These are phyloP conservation scores for Trichosporon coremiiforme DNA, from an alignment of 1,284 basidiomycete species.

Conservation along the genomic window DNA sequence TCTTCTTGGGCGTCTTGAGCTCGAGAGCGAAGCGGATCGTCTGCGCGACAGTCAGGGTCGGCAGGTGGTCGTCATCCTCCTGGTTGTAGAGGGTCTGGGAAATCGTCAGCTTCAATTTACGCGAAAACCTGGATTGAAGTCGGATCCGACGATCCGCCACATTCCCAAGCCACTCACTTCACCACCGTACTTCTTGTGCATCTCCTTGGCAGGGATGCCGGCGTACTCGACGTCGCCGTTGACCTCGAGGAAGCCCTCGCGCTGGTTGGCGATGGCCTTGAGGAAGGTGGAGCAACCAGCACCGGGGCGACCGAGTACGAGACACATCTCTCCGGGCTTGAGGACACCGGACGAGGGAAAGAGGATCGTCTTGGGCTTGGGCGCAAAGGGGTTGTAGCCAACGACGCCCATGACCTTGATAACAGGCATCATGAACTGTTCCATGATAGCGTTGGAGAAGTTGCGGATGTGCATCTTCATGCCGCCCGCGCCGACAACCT, in stretches of 20 bases:
- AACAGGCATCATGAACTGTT: slow-evolving; percentile 56
- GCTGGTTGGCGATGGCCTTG: slow-evolving; percentile 63
- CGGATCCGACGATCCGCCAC: background rate
- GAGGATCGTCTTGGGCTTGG: slow-evolving; percentile 58
- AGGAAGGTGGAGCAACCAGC: slow-evolving; percentile 57
- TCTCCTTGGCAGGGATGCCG: slow-evolving; percentile 61
- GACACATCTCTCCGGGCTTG: slow-evolving; percentile 66
- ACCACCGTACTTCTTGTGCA: slow-evolving; percentile 62
- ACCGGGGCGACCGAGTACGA: slow-evolving; percentile 61
- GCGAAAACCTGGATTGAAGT: too few relatives aligned
- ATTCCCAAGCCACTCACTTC: slow-evolving; percentile 31
- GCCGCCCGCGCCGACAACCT: slow-evolving; percentile 71
- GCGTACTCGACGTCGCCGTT: slow-evolving; percentile 63
- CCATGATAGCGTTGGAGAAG: slow-evolving; percentile 58
- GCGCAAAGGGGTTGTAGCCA: slow-evolving; percentile 32
- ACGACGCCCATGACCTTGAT: slow-evolving; percentile 38
- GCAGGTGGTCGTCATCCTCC: slow-evolving; percentile 67
- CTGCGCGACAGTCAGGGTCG: slow-evolving; percentile 65
- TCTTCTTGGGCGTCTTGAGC: slow-evolving; percentile 61
- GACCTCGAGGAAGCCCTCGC: slow-evolving; percentile 58
- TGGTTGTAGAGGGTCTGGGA: slow-evolving; percentile 47
- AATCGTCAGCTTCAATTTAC: background rate
- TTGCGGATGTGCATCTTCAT: slow-evolving; percentile 66
- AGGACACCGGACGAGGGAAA: slow-evolving; percentile 70
- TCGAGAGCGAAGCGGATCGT: slow-evolving; percentile 62